phyloP scores from a whole-genome alignment of 371 early-diverging fungal species.

The Capniomyces stellatus region DNA sequence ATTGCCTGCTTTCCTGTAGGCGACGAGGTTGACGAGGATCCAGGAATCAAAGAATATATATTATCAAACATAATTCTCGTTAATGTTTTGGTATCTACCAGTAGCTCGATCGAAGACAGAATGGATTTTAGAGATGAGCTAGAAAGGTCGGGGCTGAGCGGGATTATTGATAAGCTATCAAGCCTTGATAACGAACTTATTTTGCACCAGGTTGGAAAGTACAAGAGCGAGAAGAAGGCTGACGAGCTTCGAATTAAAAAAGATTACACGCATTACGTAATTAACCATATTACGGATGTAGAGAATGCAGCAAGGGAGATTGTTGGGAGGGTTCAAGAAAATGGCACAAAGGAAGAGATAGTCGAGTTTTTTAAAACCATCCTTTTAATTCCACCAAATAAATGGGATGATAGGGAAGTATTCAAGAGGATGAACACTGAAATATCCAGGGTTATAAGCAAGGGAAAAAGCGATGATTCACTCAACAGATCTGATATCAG shows the following conservation, averaged over 20 bases:
- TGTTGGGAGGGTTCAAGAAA: not conserved
- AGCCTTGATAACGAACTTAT: not conserved
- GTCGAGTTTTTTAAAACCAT: not conserved
- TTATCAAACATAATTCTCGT: conserved; percentile 1
- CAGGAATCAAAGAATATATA: not conserved
- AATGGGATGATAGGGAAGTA: not conserved
- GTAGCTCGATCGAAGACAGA: not conserved
- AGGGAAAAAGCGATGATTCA: not conserved
- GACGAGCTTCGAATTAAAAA: not conserved
- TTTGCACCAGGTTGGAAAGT: not conserved
- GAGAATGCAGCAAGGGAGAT: not conserved
- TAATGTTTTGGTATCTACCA: not conserved
- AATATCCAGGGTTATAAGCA: not conserved
- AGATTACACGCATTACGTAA: not conserved
- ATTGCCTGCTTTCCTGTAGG: not conserved
- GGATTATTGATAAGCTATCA: not conserved
- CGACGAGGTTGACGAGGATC: not conserved
- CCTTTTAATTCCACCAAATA: conserved; percentile 1
- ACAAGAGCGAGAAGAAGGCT: not conserved
- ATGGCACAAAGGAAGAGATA: not conserved
- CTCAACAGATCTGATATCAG: too few species aligned
- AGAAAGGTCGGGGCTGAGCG: conserved; percentile 1
- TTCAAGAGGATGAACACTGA: not conserved
- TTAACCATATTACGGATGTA: not conserved
- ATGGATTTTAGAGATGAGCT: not conserved